Conservation (phyloP, 2,329 filamentous ascomycete genomes). For the Pseudodiploospora longispora region DNA sequence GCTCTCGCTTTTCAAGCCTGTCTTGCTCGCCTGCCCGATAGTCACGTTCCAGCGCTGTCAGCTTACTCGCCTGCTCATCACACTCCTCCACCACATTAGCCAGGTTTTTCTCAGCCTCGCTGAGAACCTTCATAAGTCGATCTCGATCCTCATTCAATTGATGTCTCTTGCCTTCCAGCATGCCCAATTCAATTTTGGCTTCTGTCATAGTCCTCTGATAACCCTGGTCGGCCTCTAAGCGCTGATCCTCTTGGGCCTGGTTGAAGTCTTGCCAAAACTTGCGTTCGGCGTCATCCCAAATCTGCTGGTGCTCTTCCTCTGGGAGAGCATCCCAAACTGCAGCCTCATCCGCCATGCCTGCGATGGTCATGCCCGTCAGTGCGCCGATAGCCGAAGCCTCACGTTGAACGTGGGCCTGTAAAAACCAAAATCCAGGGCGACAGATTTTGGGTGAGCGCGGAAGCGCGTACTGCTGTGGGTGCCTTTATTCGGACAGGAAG, state of each 20-base stretch:
- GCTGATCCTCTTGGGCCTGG: slow-evolving; percentile 15
- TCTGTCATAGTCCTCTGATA: slow-evolving; percentile 18
- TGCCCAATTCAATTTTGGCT: slow-evolving; percentile 20
- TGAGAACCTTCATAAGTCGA: slow-evolving; percentile 22
- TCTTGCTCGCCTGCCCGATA: slow-evolving; percentile 21
- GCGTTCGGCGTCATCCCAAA: slow-evolving; percentile 28
- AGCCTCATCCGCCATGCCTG: slow-evolving; percentile 9
- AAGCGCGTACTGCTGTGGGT: no score
- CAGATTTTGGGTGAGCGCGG: no score
- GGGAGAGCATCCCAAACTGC: slow-evolving; percentile 23
- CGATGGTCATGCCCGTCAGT: no score
- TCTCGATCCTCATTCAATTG: slow-evolving; percentile 20
- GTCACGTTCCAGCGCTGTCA: slow-evolving; percentile 24
- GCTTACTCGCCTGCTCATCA: slow-evolving; percentile 25
- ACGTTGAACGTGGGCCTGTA: no score
- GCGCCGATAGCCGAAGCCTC: no score
- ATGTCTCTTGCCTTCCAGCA: slow-evolving; percentile 18
- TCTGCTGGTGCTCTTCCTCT: slow-evolving; percentile 21
- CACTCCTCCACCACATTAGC: slow-evolving; percentile 20
- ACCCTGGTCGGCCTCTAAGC: slow-evolving; percentile 16
- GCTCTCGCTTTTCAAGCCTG: slow-evolving; percentile 18
- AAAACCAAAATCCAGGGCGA: no score
- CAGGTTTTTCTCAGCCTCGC: slow-evolving; percentile 30
- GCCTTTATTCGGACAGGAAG: no score
- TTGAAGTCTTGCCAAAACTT: slow-evolving; percentile 27